Conservation (phyloP, 139 green algal genomes). For the Ulvella scutata region DNA sequence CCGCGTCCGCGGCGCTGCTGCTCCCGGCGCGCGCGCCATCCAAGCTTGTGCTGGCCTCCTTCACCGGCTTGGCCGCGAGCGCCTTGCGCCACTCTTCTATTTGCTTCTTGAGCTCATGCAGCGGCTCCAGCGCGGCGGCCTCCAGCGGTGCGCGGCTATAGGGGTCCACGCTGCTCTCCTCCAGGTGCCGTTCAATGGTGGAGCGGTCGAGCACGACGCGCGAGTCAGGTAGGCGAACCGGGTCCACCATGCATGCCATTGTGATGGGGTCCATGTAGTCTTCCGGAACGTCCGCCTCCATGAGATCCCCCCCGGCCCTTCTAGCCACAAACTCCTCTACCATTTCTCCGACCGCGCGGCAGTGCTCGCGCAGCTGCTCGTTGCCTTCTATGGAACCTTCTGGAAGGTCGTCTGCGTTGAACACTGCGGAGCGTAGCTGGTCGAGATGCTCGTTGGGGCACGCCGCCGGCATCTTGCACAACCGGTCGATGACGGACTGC, state of each 20-base stretch:
- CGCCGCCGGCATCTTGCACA: not conserved
- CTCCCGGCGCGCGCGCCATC: not conserved
- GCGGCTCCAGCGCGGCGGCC: constrained; percentile 23
- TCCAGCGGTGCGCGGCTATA: constrained; percentile 45
- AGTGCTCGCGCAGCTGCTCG: not conserved
- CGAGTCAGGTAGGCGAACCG: constrained; percentile 48
- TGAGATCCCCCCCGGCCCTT: not conserved
- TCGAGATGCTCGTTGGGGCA: not conserved
- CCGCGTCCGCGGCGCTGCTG: not conserved
- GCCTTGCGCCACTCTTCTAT: constrained; percentile 25
- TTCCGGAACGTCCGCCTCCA: constrained; percentile 28
- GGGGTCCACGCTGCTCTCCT: constrained; percentile 37
- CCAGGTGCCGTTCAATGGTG: constrained; percentile 49
- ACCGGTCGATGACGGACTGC: not conserved
- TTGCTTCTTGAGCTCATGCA: constrained; percentile 18
- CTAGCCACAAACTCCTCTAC: not conserved
- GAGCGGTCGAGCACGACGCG: constrained; percentile 34
- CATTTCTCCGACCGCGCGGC: not conserved
- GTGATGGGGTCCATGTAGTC: constrained; percentile 48
- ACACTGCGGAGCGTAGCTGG: not conserved
- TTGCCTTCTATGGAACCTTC: no score
- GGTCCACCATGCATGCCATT: constrained; percentile 46
- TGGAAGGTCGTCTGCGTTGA: no score
- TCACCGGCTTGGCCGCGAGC: not conserved
- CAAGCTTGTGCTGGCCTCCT: no score